Evolutionary conservation across 345 rosid species (phyloP), one percentile per base, ranked within the genome.

Genomic region (Litchi chinensis): DNA sequence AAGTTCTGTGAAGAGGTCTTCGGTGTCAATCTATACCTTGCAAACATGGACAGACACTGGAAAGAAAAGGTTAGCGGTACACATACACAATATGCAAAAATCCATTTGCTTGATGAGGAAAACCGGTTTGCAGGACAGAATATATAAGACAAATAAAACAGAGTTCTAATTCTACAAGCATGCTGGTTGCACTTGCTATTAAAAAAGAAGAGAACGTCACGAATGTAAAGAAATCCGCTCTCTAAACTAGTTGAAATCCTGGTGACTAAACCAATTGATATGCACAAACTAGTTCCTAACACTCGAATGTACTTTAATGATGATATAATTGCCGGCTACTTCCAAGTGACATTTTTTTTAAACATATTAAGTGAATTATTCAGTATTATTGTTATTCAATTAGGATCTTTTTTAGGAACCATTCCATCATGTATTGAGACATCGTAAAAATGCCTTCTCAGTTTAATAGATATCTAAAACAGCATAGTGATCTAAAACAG

Each of bases 1-100:
- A 43, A 16, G 40, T 39, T 37, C 54, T n/a, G 50, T 10, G 52
- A 40, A 39, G n/a, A 40, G 9, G 67, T 6, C 76, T 4, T 59
- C 63, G 15, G 40, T 12, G 39, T 73, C 67, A n/a, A 41, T 22
- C 54, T 21, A 62, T 43, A 73, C 60, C 57, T 71, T 50, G 63
- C 74, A 24, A 71, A 71, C 39, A 50, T 24, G 74, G 7, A 56
- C 74, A 71, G 6, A 71, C 63, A 71, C 76, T 73, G 40, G 40
- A 74, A 74, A 13, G 26, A 74, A 18, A 3, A 19, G 59, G 78
- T 75, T 75, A 75, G 78, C 5, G 10, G 5, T n/a, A 39, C 19
- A 57, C 62, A 39, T 15, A 0, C 21, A 41, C 28, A 50, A 46
- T 37, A 46, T n/a, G 3, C 26, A 69, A 44, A 8, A 22, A 48